Conservation (phyloP, 352 stramenopile genomes). For the Pythium aristosporum region DNA sequence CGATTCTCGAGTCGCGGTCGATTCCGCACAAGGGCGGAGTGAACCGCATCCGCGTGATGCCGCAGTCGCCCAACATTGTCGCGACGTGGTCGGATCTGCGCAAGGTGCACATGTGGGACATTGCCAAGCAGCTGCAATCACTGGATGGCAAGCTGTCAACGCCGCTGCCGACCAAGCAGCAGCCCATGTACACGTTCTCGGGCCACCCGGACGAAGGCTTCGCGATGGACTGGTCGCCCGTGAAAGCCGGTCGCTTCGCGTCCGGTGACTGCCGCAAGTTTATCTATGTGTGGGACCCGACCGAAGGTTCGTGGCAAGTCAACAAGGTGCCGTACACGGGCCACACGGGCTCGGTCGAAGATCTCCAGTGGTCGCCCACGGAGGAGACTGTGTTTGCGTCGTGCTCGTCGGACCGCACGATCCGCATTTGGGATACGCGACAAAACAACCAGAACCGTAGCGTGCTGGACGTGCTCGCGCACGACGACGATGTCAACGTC, state of each 20-base stretch:
- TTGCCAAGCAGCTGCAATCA: constrained; percentile 88
- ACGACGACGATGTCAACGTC: constrained; percentile 98
- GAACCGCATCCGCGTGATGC: constrained; percentile 95
- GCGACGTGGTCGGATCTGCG: constrained; percentile 96
- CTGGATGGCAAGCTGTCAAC: constrained; percentile 77
- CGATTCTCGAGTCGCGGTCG: constrained; percentile 94
- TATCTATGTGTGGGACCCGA: constrained; percentile 94
- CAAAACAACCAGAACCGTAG: constrained; percentile 79
- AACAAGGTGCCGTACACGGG: constrained; percentile 91
- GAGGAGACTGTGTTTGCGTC: constrained; percentile 96
- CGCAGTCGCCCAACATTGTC: constrained; percentile 95
- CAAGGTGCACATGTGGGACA: constrained; percentile 96
- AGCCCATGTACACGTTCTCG: constrained; percentile 92
- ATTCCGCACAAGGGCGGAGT: constrained; percentile 95
- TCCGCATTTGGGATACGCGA: constrained; percentile 98
- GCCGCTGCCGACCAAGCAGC: constrained; percentile 54
- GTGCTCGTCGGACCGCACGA: constrained; percentile 91
- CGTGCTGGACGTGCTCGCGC: constrained; percentile 93
- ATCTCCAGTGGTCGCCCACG: constrained; percentile 98
- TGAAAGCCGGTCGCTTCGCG: constrained; percentile 87
- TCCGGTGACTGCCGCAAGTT: constrained; percentile 97
- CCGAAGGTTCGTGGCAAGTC: constrained; percentile 74
- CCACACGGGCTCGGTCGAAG: constrained; percentile 94
- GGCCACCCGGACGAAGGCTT: constrained; percentile 97
- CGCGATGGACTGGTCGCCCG: constrained; percentile 97